phyloP scores from a whole-genome alignment of 331 rosid species.

The Quercus phellos region DNA sequence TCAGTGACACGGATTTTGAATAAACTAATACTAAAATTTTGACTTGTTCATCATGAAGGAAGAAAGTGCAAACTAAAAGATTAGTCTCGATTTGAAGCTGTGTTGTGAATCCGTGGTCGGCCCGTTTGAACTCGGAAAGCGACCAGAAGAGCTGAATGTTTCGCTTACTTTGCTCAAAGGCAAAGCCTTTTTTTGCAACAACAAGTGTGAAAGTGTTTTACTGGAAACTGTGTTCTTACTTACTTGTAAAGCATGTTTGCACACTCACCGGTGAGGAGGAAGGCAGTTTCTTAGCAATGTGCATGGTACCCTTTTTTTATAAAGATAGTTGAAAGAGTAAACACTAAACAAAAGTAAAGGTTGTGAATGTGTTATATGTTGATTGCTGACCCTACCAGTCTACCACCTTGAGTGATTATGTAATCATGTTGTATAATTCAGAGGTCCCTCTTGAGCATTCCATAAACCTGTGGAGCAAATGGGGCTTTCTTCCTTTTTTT shows the following conservation, averaged over 20 bases:
- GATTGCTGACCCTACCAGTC: not conserved
- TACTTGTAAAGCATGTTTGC: not conserved
- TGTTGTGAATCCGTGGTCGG: slow-evolving; percentile 27
- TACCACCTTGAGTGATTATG: not conserved
- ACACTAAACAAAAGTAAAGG: not conserved
- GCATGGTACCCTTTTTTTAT: not conserved
- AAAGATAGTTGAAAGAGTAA: not conserved
- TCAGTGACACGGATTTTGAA: not conserved
- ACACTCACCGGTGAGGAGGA: not conserved
- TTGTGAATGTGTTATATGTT: not conserved
- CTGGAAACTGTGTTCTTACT: not conserved
- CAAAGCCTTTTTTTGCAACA: not conserved
- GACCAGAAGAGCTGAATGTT: not conserved
- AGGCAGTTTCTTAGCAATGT: not conserved
- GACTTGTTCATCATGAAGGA: slow-evolving; percentile 19
- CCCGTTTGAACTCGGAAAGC: slow-evolving; percentile 7
- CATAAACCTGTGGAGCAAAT: not conserved
- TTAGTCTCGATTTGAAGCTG: slow-evolving; percentile 3
- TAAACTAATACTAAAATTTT: not conserved
- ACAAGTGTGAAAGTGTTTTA: not conserved
- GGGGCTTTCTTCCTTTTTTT: not conserved
- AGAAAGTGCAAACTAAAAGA: not conserved
- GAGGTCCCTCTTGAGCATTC: not conserved
- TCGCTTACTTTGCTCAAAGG: slow-evolving; percentile 24
- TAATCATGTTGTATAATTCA: not conserved